Percentiles rank a stretch among this genome's conserved stretches.
phyloP scores from a whole-genome alignment of 1,139 yeast species.

The Sugiyamaella japonica region DNA sequence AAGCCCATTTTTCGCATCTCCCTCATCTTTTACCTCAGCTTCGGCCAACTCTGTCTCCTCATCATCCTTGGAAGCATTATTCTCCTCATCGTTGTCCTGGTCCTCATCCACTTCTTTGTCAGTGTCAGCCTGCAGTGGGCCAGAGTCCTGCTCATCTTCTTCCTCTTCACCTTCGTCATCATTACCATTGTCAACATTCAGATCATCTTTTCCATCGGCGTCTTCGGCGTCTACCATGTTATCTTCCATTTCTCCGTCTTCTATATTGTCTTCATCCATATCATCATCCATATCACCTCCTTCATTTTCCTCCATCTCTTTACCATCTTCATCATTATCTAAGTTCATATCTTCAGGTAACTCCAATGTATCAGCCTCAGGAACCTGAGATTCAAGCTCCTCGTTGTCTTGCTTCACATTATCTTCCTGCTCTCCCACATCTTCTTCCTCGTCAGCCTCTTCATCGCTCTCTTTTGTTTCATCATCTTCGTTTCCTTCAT shows the following conservation, averaged over 20 bases:
- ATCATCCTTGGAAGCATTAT: conserved; percentile 35
- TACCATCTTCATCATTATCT: conserved; percentile 39
- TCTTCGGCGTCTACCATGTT: conserved; percentile 34
- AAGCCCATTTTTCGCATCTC: conserved; percentile 43
- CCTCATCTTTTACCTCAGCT: conserved; percentile 64
- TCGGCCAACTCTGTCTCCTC: conserved; percentile 47
- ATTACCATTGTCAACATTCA: conserved; percentile 36
- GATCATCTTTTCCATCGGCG: conserved; percentile 37
- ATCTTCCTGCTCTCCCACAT: conserved; percentile 83
- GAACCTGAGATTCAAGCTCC: conserved; percentile 45
- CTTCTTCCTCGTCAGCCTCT: conserved; percentile 65
- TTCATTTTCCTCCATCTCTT: conserved; percentile 28
- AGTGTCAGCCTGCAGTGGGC: conserved; percentile 76
- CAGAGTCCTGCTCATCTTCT: conserved; percentile 41
- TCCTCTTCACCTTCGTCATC: conserved; percentile 38
- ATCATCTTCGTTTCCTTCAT: conserved; percentile 42
- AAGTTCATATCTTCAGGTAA: conserved; percentile 39
- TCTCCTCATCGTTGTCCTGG: conserved; percentile 48
- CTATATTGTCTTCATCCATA: conserved; percentile 37
- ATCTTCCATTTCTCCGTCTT: conserved; percentile 37
- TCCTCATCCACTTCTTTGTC: conserved; percentile 70
- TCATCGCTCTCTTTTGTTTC: conserved; percentile 46
- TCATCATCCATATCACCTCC: conserved; percentile 35
- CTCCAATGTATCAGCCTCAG: conserved; percentile 42
- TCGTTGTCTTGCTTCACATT: conserved; percentile 73